Base-by-base conservation (phyloP, 805 yeast genomes). In the Cyberlindnera maritima region DNA sequence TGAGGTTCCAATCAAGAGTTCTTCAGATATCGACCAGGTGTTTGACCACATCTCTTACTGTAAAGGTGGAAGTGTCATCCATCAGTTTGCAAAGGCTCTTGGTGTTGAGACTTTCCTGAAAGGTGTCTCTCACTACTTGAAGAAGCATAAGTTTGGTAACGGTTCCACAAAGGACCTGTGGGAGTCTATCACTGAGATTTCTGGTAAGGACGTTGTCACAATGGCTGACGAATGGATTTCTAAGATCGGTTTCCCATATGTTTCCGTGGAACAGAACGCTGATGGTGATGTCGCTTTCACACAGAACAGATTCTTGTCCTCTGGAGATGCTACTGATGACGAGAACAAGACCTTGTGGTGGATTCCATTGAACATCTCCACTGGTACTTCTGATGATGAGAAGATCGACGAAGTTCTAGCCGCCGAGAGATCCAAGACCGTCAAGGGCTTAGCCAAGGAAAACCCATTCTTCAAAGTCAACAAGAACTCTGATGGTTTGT, bases 11-110 rank as follows among this genome's bases (percentile, higher is more conserved):
- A 87, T 88, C 34, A 76, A 79, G 62, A 76, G 78, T 49, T 88
- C 89, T 15, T 82, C 80, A 54, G 91, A 87, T 61, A 84, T 87
- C 58, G 85, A 85, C 64, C 94, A 87, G 70, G 84, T 87, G 50
- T 87, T 87, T 63, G 95, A 87, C 63, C 86, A 88, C 41, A 87
- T 87, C 54, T 85, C 94, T 14, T 87, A 87, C 64, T 71, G 83
- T 39, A 87, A 87, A 66, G 96, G 96, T 58, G 83, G 91, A n/a
- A 77, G 87, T 23, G 74, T 85, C 48, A 76, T 85, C 63, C 79
- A 87, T 63, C 87, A 85, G 90, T 74, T 86, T 54, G 80, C 88
- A 29, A 76, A 75, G 55, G 81, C 88, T 78, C 70, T 86, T 52
- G 92, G 91, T 39, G 89, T 79, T 59, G 88, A 84, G 51, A 74